Evolutionary conservation across 352 stramenopile species (phyloP), one percentile per base, ranked within the genome.

Genomic region (Globisporangium yorkense): DNA sequence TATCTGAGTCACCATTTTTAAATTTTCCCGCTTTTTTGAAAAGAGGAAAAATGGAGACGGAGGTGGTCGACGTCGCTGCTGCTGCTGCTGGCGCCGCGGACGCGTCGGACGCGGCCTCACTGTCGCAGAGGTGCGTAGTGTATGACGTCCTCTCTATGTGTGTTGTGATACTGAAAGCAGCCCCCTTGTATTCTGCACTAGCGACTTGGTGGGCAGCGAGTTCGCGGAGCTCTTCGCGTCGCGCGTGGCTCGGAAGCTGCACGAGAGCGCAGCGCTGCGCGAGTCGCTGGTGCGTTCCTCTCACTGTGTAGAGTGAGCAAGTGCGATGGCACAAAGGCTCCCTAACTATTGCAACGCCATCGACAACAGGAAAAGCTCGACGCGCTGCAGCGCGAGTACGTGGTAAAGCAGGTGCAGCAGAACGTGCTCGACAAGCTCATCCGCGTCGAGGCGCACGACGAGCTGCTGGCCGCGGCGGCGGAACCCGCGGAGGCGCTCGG

Each of bases 361-460:
- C n/a, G 1, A 8, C 20, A 9, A 37, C 53, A 91, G 81, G 58
- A 56, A 3, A 65, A 67, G 51, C 56, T 89, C 31, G 70, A 73
- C 24, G 37, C 44, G 21, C 61, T 86, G 41, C 74, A 89, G 58
- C 64, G 73, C 29, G 70, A 77, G 46, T 83, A 84, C 27, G 63
- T 88, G 37, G 54, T 68, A 37, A 84, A 87, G 54, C 82, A 92
- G 56, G 68, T 76, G 48, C 72, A 81, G 44, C 82, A 92, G 52
- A 89, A 88, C 58, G 49, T 92, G 40, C 62, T 92, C 63, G 80
- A 89, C 48, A 82, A 83, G 61, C 66, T 92, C 61, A 66, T 77
- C n/a, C 74, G 88, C n/a, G 62, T 84, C 15, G 68, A 85, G 51
- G 68, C 63, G 21, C 48, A 72, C 27, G 70, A 80, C 35, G 77